These are phyloP conservation scores for Biscogniauxia sp. DNA, from an alignment of 2,329 filamentous ascomycete genomes.

Conservation along the genomic window DNA sequence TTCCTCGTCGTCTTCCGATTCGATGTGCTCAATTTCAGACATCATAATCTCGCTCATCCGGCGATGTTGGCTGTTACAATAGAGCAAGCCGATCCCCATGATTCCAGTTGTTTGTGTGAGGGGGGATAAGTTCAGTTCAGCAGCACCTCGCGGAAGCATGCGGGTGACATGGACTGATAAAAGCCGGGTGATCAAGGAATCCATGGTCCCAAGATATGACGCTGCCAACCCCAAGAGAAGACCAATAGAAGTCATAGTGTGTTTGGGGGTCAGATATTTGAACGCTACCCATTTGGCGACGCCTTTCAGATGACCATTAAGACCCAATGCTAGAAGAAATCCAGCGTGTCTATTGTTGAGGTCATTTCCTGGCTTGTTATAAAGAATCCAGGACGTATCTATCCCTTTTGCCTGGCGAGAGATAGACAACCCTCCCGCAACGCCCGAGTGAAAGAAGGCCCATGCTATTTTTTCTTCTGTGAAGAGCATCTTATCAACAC, in stretches of 20 bases:
- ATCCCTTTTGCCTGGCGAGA: constrained; percentile 88
- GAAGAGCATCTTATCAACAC: constrained; percentile 83
- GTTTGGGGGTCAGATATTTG: constrained; percentile 98
- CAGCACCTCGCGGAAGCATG: constrained; percentile 88
- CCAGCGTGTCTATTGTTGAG: constrained; percentile 95
- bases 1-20: constrained; percentile 78
- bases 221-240: constrained; percentile 88
- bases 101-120: constrained; percentile 93
- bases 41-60: constrained; percentile 99
- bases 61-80: constrained; percentile 92
- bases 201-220: constrained; percentile 96
- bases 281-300: constrained; percentile 98
- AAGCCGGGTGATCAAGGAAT: constrained; percentile 87
- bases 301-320: constrained; percentile 92
- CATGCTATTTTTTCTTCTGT: constrained; percentile 97
- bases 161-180: constrained; percentile 94
- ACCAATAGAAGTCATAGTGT: constrained; percentile 98
- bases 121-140: constrained; percentile 89
- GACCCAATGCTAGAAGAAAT: constrained; percentile 82
- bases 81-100: constrained; percentile 93
- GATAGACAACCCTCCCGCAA: constrained; percentile 88
- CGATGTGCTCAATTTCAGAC: constrained; percentile 89
- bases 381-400: constrained; percentile 97
- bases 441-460: constrained; percentile 97
- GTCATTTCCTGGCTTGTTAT: constrained; percentile 86